Percentiles rank a stretch among this genome's conserved stretches.
Evolutionary conservation across 1,139 yeast species (phyloP).

Genomic region (Yamadazyma aaseri): DNA sequence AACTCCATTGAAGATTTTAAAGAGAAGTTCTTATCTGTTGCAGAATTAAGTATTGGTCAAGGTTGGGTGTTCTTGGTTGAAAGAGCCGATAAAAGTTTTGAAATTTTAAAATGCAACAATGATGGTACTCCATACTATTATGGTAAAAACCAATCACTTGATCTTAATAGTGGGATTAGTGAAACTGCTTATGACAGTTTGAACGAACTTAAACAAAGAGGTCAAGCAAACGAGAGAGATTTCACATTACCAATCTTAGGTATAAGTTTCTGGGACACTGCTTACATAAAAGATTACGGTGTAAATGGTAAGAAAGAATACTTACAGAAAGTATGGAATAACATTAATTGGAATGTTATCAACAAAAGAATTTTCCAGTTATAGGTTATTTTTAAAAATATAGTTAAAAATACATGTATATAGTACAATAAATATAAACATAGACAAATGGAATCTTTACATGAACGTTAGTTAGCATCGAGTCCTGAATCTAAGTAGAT

Average conservation of each 20-base stretch:
- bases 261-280: constrained; percentile 84
- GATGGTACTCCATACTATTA: constrained; percentile 90
- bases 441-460: too few relatives aligned
- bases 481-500: constrained; percentile 13
- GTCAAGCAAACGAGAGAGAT: constrained; percentile 51
- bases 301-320: constrained; percentile 72
- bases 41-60: constrained; percentile 58
- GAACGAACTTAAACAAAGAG: constrained; percentile 45
- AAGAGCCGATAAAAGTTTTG: constrained; percentile 62
- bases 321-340: constrained; percentile 71
- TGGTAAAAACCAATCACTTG: constrained; percentile 72
- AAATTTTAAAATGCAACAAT: constrained; percentile 65
- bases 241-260: constrained; percentile 77
- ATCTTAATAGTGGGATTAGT: constrained; percentile 70
- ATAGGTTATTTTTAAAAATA: constrained; percentile 20
- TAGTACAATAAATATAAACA: constrained; percentile 5
- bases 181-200: constrained; percentile 51
- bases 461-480: too few relatives aligned
- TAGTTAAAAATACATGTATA: constrained; percentile 7
- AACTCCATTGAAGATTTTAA: constrained; percentile 52
- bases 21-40: constrained; percentile 51
- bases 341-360: constrained; percentile 86
- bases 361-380: constrained; percentile 56
- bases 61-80: constrained; percentile 94
- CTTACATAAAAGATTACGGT: constrained; percentile 83